phyloP scores from a whole-genome alignment of 441 rosid species.

The Syzygium syzygioides region DNA sequence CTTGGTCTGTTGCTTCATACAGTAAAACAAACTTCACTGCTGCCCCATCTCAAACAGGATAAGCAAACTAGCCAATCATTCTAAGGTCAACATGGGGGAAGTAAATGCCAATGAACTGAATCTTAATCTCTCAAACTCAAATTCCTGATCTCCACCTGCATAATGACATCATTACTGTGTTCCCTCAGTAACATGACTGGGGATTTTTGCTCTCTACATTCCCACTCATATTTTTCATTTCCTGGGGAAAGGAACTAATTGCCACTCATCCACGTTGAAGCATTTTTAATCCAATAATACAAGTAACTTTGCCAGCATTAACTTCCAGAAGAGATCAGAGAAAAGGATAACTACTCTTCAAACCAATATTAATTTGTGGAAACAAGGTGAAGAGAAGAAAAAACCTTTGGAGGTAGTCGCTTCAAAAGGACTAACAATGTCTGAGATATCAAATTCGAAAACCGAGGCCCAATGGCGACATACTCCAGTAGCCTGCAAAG shows the following conservation, averaged over 20 bases:
- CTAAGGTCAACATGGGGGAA: not conserved
- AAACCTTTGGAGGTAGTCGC: conserved; percentile 90
- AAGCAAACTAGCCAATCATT: not conserved
- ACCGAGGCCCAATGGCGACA: conserved; percentile 90
- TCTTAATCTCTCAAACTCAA: not conserved
- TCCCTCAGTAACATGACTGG: not conserved
- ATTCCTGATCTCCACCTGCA: not conserved
- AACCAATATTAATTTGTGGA: not conserved
- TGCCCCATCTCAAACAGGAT: not conserved
- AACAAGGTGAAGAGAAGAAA: not conserved
- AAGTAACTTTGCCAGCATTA: not conserved
- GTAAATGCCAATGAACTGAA: not conserved
- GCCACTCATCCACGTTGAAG: not conserved
- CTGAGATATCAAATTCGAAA: conserved; percentile 88
- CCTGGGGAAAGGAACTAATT: not conserved
- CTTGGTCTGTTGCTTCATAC: not conserved
- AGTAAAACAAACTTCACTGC: not conserved
- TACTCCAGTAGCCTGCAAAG: conserved; percentile 82
- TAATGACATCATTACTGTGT: not conserved
- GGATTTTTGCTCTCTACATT: not conserved
- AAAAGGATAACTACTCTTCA: not conserved
- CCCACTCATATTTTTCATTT: not conserved
- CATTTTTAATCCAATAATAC: not conserved
- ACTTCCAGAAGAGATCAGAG: not conserved
- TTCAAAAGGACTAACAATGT: conserved; percentile 87